Evolutionary conservation across 352 stramenopile genomes (phyloP).

Genomic region (Halophytophthora batemanensis): DNA sequence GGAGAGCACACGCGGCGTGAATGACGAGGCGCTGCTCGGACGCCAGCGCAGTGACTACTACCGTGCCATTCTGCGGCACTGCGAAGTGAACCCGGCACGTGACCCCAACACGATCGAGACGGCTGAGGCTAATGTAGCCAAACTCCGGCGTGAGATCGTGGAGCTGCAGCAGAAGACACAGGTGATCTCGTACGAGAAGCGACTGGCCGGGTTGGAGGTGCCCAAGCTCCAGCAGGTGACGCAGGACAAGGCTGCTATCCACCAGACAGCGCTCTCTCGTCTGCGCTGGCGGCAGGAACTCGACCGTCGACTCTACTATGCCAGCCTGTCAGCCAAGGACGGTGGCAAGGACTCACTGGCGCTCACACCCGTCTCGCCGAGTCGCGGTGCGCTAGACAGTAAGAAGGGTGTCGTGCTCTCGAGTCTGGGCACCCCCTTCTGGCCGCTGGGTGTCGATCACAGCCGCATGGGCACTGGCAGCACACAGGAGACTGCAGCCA

Average conservation of each 20-base stretch:
- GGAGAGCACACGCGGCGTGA: conserved; percentile 59
- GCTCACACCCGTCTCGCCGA: background rate
- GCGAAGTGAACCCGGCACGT: conserved; percentile 70
- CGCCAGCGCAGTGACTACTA: conserved; percentile 80
- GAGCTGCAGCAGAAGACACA: conserved; percentile 72
- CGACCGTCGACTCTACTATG: conserved; percentile 46
- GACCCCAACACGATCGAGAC: conserved; percentile 77
- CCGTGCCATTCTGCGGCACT: conserved; percentile 73
- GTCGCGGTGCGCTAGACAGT: background rate
- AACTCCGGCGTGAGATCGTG: conserved; percentile 62
- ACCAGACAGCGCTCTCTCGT: conserved; percentile 55
- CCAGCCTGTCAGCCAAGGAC: conserved; percentile 21
- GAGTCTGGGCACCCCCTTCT: background rate
- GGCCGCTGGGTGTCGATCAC: background rate
- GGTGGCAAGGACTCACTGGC: conserved; percentile 1
- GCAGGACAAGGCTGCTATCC: conserved; percentile 62
- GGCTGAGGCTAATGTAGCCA: conserved; percentile 55
- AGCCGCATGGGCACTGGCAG: conserved; percentile 2
- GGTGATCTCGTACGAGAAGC: conserved; percentile 66
- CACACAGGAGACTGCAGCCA: conserved; percentile 7
- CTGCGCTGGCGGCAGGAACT: conserved; percentile 71
- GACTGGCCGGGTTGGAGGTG: conserved; percentile 53
- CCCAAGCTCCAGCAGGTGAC: conserved; percentile 66
- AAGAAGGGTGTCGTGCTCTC: conserved; percentile 12
- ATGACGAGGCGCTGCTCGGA: conserved; percentile 56